Evolutionary conservation across 1,284 basidiomycete genomes (phyloP), one percentile per base, ranked within the genome.

Genomic region (Ganoderma sinense): DNA sequence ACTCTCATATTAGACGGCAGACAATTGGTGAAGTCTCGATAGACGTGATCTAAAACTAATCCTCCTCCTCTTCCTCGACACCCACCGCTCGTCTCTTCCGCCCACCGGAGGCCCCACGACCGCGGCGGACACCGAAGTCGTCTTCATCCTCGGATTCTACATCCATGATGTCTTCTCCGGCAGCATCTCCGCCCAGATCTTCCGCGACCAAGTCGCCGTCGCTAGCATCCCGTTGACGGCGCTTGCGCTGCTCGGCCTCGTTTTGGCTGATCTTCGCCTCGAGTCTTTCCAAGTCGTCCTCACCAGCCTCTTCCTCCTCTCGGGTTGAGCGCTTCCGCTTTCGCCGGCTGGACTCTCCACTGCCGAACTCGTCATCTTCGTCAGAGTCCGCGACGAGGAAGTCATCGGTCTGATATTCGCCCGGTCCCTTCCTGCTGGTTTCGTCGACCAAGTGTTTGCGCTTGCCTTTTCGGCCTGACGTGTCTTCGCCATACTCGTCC

Each of bases 331-430:
- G 85, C 23, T 80, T 80, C 69, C 82, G 84, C 72, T 81, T 83
- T 16, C 77, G 75, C 39, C 74, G 77, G 56, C 72, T 68, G 39
- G 73, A 73, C 55, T 78, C 82, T 2, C 77, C 82, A 29, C 81
- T 83, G 6, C 77, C 78, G 40, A 71, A 78, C 48, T 76, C 82
- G 16, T 77, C 86, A 7, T 92, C 92, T 29, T 91, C 91, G 45
- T 92, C 91, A 10, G 89, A 89, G 60, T 92, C 91, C 33, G 91
- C 90, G 10, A 95, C 94, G 48, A 95, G 84, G 76, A 95, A 94
- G 75, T 93, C 94, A 76, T 95, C 94, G 67, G 91, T 89, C 77
- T 93, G 90, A 75, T 95, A 95, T 59, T 94, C 92, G 55, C 89
- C 81, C 29, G 80, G 79, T 61, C 84, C 80, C 68, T 83, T 81